A percentile compares a stretch with the other conserved stretches of the same genome.
These are phyloP conservation scores for Dacryopinax primogenitus DNA, from an alignment of 768 basidiomycete species.

Conservation along the genomic window DNA sequence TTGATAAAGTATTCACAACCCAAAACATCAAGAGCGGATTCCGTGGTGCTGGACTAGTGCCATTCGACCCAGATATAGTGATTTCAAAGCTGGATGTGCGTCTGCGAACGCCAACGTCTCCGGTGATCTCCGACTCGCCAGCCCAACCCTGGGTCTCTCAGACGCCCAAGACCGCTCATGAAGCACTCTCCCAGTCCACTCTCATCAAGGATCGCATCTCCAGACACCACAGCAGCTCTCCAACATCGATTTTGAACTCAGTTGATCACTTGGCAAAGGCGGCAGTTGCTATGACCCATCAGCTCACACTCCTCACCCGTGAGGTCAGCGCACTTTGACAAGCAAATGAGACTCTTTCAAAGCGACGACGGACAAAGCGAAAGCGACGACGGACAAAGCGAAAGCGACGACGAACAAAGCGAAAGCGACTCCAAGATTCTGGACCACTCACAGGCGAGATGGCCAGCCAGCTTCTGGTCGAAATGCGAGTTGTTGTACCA, in stretches of 20 bases:
- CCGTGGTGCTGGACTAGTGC: not conserved
- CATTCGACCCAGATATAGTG: not conserved
- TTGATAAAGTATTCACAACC: not conserved
- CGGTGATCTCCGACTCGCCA: not conserved
- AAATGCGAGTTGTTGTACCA: not conserved
- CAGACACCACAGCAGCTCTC: not conserved
- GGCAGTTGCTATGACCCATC: not conserved
- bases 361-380: too few relatives aligned
- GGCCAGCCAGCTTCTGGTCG: not conserved
- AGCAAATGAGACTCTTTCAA: not conserved
- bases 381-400: too few relatives aligned
- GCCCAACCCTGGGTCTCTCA: not conserved
- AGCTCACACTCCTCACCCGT: not conserved
- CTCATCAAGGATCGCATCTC: not conserved
- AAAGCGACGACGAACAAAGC: too few relatives aligned
- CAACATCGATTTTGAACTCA: not conserved
- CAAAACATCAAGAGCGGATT: not conserved
- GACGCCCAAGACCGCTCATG: not conserved
- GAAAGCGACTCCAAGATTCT: not conserved
- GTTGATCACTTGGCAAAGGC: not conserved
- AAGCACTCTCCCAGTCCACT: not conserved
- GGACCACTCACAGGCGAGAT: not conserved
- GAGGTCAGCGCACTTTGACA: not conserved
- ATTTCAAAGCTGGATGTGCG: not conserved
- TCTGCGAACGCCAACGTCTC: not conserved